A percentile compares a stretch with the other conserved stretches of the same genome.
These are phyloP conservation scores for Bacterosira constricta DNA, from an alignment of 108 stramenopile species.

Conservation along the genomic window DNA sequence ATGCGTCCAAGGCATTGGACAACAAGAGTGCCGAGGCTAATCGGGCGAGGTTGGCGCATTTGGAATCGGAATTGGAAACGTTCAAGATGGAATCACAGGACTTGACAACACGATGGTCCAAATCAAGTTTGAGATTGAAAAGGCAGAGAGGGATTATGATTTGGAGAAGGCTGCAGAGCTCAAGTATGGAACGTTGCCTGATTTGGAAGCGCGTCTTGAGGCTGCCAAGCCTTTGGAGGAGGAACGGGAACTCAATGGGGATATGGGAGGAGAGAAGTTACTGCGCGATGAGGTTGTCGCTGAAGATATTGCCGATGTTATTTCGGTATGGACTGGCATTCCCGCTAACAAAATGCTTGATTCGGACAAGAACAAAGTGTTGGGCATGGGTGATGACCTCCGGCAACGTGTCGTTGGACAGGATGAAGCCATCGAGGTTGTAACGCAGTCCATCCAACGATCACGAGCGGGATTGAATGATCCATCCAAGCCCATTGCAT, in stretches of 20 bases:
- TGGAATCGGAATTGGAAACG: constrained; percentile 73
- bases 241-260: constrained; percentile 21
- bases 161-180: constrained; percentile 92
- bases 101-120: constrained; percentile 84
- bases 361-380: constrained; percentile 90
- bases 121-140: constrained; percentile 86
- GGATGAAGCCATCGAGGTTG: constrained; percentile 91
- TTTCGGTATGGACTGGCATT: constrained; percentile 93
- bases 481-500: constrained; percentile 88
- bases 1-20: constrained; percentile 21
- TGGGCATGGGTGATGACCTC: constrained; percentile 84
- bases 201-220: constrained; percentile 72
- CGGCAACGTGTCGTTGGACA: constrained; percentile 92
- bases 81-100: constrained; percentile 73
- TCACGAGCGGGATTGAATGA: constrained; percentile 92
- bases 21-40: constrained; percentile 46
- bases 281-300: constrained; percentile 91
- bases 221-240: constrained; percentile 45
- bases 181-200: constrained; percentile 89
- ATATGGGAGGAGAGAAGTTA: constrained; percentile 43
- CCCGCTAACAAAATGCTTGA: constrained; percentile 90
- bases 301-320: constrained; percentile 94
- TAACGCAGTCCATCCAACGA: constrained; percentile 90
- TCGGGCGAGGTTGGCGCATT: constrained; percentile 55
- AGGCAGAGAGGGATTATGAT: constrained; percentile 93